Conservation (phyloP, 2,329 filamentous ascomycete genomes). For the Aspergillus brunneoviolaceus region DNA sequence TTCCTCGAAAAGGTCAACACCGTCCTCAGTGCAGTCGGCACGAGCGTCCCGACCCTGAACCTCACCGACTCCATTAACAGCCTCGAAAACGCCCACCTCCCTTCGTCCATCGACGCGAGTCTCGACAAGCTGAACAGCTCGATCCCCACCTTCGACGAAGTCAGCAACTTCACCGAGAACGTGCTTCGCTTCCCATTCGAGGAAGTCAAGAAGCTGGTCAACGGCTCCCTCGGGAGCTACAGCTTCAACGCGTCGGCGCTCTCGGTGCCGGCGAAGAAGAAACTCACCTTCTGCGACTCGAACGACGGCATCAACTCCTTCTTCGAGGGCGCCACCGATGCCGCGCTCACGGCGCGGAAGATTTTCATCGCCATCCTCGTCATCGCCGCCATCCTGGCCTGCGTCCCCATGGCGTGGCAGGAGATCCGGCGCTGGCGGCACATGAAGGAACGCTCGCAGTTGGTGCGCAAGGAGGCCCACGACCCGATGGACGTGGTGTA, state of each 20-base stretch:
- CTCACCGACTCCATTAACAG: slow-evolving; percentile 64
- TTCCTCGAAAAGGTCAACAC: slow-evolving; percentile 57
- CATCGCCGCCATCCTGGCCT: slow-evolving; percentile 68
- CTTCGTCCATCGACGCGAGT: slow-evolving; percentile 65
- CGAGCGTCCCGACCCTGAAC: slow-evolving; percentile 58
- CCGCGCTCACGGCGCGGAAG: slow-evolving; percentile 68
- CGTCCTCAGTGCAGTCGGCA: slow-evolving; percentile 52
- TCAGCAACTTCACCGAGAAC: slow-evolving; percentile 76
- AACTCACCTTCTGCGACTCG: slow-evolving; percentile 83
- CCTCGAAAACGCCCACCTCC: slow-evolving; percentile 69
- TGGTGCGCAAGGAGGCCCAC: slow-evolving; percentile 65
- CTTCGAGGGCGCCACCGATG: slow-evolving; percentile 69
- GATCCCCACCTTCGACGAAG: slow-evolving; percentile 78
- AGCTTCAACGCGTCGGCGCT: slow-evolving; percentile 75
- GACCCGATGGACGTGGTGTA: slow-evolving; percentile 89
- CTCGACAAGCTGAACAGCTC: slow-evolving; percentile 72
- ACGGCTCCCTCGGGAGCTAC: slow-evolving; percentile 69
- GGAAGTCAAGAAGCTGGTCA: slow-evolving; percentile 71
- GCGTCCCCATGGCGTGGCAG: slow-evolving; percentile 74
- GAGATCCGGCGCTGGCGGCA: slow-evolving; percentile 76
- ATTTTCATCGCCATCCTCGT: slow-evolving; percentile 75
- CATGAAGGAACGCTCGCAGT: slow-evolving; percentile 67
- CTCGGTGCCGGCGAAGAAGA: slow-evolving; percentile 78
- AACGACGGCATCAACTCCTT: slow-evolving; percentile 80
- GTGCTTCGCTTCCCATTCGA: slow-evolving; percentile 79